phyloP scores from a whole-genome alignment of 169 alveolate genomes.

The Perkinsus chesapeaki region DNA sequence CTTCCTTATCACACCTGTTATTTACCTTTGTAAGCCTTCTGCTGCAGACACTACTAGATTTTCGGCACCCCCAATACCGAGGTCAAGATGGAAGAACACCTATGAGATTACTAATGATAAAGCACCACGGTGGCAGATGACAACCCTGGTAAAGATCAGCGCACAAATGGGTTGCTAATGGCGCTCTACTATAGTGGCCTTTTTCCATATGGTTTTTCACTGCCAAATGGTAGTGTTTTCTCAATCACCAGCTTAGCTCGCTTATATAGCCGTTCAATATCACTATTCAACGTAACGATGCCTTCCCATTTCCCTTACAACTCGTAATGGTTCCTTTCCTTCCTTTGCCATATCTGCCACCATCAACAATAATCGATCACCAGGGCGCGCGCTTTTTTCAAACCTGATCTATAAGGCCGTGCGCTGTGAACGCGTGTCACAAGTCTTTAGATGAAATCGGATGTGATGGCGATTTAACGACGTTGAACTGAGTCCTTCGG shows the following conservation, averaged over 20 bases:
- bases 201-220: no score
- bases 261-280: no score
- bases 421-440: neutral
- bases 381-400: neutral
- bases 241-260: no score
- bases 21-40: conserved; percentile 60
- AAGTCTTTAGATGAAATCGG: neutral
- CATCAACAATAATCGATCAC: neutral
- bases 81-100: conserved; percentile 85
- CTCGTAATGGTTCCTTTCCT: neutral
- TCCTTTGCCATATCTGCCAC: neutral
- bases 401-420: neutral
- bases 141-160: no score
- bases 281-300: no score
- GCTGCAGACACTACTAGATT: conserved; percentile 77
- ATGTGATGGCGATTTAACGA: neutral
- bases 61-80: conserved; percentile 92
- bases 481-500: neutral
- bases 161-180: no score
- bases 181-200: no score
- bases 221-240: no score
- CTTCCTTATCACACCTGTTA: neutral
- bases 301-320: no score
- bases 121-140: no score
- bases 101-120: neutral